Conservation (phyloP, 1,284 basidiomycete species). For the Trichosporon faecale region DNA sequence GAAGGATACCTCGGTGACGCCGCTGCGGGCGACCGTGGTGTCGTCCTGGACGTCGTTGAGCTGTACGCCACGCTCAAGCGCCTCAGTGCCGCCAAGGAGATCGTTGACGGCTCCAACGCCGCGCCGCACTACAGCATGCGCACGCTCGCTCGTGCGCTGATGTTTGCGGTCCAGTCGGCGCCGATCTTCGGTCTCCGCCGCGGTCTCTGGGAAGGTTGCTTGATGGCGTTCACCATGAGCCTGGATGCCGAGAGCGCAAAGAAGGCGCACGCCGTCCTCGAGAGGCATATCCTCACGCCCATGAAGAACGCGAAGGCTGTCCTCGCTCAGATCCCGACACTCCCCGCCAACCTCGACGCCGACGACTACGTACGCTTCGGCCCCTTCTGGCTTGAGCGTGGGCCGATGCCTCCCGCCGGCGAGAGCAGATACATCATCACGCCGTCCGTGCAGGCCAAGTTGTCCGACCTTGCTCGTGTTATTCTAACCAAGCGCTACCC, state of each 20-base stretch:
- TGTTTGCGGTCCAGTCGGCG: constrained; percentile 82
- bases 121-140: constrained; percentile 98
- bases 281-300: constrained; percentile 74
- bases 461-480: constrained; percentile 87
- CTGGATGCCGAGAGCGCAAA: constrained; percentile 73
- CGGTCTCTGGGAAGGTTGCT: constrained; percentile 89
- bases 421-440: constrained; percentile 87
- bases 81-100: constrained; percentile 72
- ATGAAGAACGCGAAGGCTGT: constrained; percentile 78
- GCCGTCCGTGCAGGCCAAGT: constrained; percentile 91
- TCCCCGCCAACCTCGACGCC: constrained; percentile 57
- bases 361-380: constrained; percentile 79
- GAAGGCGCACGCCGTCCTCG: constrained; percentile 67
- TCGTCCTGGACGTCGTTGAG: constrained; percentile 86
- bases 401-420: constrained; percentile 58
- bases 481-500: constrained; percentile 86
- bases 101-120: constrained; percentile 92
- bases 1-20: constrained; percentile 83
- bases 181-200: constrained; percentile 75
- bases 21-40: constrained; percentile 79
- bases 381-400: constrained; percentile 83
- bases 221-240: constrained; percentile 98
- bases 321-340: constrained; percentile 64
- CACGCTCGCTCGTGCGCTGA: constrained; percentile 85
- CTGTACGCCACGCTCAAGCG: constrained; percentile 81